Conservation (phyloP, 352 stramenopile genomes). For the Phytophthora sansomeana region DNA sequence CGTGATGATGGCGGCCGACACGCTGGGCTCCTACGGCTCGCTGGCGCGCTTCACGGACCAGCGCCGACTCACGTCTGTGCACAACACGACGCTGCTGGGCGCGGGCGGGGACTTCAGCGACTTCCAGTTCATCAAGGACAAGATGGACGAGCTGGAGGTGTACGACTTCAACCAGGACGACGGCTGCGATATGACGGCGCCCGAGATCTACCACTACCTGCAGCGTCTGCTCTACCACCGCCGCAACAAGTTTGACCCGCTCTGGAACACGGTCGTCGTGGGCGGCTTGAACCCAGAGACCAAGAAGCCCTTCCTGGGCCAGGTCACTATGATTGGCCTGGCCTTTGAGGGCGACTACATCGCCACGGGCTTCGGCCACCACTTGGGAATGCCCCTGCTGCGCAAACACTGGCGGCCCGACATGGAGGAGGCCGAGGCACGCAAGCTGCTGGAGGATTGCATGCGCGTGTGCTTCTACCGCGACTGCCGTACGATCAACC, state of each 20-base stretch:
- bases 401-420: slow-evolving; percentile 95
- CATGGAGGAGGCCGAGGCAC: slow-evolving; percentile 94
- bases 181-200: slow-evolving; percentile 93
- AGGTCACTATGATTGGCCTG: slow-evolving; percentile 97
- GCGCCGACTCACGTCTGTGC: slow-evolving; percentile 84
- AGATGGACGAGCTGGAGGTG: slow-evolving; percentile 94
- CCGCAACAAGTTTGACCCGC: slow-evolving; percentile 98
- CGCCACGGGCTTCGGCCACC: slow-evolving; percentile 97
- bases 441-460: slow-evolving; percentile 96
- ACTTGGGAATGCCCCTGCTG: slow-evolving; percentile 97
- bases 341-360: slow-evolving; percentile 97
- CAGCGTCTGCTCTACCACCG: slow-evolving; percentile 98
- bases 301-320: slow-evolving; percentile 94
- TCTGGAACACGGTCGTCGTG: slow-evolving; percentile 99
- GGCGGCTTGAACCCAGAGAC: slow-evolving; percentile 93
- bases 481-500: slow-evolving; percentile 98
- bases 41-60: slow-evolving; percentile 98
- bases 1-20: slow-evolving; percentile 98
- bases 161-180: slow-evolving; percentile 97
- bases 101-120: slow-evolving; percentile 98
- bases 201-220: slow-evolving; percentile 97
- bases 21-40: slow-evolving; percentile 97
- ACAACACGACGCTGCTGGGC: slow-evolving; percentile 95
- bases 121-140: slow-evolving; percentile 96
- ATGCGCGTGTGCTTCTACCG: slow-evolving; percentile 99